Conservation (phyloP, 331 rosid species). For the Arachis monticola region DNA sequence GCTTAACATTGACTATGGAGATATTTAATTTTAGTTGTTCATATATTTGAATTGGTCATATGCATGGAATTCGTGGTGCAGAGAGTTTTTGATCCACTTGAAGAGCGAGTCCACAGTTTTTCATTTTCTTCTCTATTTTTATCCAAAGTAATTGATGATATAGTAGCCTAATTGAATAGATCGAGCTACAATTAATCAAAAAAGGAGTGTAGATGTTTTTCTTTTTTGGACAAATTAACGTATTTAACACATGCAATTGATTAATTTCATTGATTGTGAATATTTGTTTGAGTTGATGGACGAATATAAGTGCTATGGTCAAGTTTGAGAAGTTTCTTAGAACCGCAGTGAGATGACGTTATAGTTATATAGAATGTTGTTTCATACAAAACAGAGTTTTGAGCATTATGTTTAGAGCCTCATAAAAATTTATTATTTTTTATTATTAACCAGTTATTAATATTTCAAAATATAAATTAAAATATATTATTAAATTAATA, state of each 20-base stretch:
- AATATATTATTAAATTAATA: no score
- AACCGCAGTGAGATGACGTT: neutral
- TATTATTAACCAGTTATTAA: no score
- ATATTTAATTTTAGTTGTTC: no score
- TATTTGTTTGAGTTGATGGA: constrained; percentile 13
- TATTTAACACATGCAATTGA: neutral
- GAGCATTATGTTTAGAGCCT: no score
- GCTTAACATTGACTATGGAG: no score
- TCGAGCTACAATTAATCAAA: neutral
- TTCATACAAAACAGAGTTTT: no score
- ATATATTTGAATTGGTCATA: constrained; percentile 17
- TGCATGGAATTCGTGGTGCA: constrained; percentile 17
- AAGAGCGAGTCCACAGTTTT: constrained; percentile 7
- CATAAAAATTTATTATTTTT: no score
- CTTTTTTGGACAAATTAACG: neutral
- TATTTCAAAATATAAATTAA: no score
- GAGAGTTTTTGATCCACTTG: constrained; percentile 29
- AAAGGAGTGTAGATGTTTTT: constrained; percentile 4
- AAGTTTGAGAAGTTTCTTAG: constrained; percentile 7
- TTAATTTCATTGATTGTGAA: constrained; percentile 2
- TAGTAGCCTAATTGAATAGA: constrained; percentile 5
- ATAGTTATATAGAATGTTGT: no score
- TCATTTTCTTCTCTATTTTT: constrained; percentile 17
- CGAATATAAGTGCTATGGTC: neutral
- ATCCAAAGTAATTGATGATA: constrained; percentile 12